Evolutionary conservation across 306 rosid species (phyloP), one percentile per base, ranked within the genome.

Genomic region (Casuarina equisetifolia): DNA sequence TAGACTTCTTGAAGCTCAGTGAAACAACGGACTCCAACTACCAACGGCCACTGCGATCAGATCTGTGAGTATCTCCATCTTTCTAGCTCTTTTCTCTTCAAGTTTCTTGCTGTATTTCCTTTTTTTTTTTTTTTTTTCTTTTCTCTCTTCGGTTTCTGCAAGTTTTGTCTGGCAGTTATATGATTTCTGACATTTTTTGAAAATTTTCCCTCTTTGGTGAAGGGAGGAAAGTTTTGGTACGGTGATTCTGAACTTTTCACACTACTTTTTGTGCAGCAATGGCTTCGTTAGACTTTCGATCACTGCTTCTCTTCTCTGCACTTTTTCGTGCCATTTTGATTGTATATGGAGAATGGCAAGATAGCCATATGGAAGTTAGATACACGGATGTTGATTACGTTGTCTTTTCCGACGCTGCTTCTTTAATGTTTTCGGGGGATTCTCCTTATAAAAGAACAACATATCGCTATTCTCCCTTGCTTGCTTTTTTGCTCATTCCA

Each of bases 301-400:
- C 84, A 20, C 74, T 93, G 70, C 75, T 93, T 15, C 4, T 76
- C 6, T 42, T 84, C 74, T 93, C 97, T n/a, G 89, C 98, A 61
- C 69, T 87, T 42, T 82, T 95, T 39, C 90, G 97, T 20, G 67
- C 82, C 66, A 71, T 82, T 61, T 82, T 92, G 38, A 91, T 92
- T 75, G 16, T 91, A 13, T 95, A 91, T 61, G 97, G 99, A 51
- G 99, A 91, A 80, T 95, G 97, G 97, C 97, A 95, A 84, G 99
- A 95, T 78, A 76, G 90, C 19, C 91, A 95, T 76, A 85, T 95
- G 96, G 97, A 95, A 69, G 99, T 91, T 58, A 81, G 96, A 64
- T 91, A 89, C 83, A 95, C 97, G 13, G 99, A 95, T 64, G 88
- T 91, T 67, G 99, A 95, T 80, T 95, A 95, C 89, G 59, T 87